phyloP scores from a whole-genome alignment of 2,329 filamentous ascomycete genomes.

The Penicillium psychrosexuale region DNA sequence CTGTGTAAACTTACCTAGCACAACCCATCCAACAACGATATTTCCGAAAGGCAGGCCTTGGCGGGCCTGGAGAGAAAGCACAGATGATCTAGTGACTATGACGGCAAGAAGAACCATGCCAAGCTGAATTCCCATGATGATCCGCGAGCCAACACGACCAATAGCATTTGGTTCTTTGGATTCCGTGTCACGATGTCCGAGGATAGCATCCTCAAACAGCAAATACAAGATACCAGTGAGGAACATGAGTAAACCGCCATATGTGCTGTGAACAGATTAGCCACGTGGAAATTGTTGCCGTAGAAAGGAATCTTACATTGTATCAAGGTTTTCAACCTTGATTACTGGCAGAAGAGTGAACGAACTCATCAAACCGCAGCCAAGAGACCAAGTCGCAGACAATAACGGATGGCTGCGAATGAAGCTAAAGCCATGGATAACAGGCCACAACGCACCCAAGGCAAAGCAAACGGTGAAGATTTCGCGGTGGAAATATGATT shows the following conservation, averaged over 20 bases:
- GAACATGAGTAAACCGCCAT: conserved; percentile 76
- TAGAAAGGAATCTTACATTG: conserved; percentile 60
- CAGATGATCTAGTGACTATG: conserved; percentile 80
- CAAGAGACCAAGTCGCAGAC: conserved; percentile 67
- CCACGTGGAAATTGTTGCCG: not conserved
- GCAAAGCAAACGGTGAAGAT: conserved; percentile 80
- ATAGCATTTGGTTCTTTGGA: conserved; percentile 12
- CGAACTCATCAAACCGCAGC: conserved; percentile 78
- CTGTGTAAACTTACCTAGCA: conserved; percentile 58
- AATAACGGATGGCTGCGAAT: conserved; percentile 63
- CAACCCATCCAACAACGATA: conserved; percentile 78
- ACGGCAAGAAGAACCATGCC: conserved; percentile 79
- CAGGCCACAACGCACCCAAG: conserved; percentile 73
- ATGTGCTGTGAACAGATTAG: conserved; percentile 50
- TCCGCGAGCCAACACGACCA: conserved; percentile 36
- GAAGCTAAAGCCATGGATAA: conserved; percentile 70
- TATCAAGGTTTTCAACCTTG: conserved; percentile 72
- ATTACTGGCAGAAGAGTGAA: conserved; percentile 87
- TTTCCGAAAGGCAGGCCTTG: conserved; percentile 82
- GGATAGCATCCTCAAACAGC: conserved; percentile 67
- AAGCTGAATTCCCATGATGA: conserved; percentile 53
- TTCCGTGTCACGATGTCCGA: conserved; percentile 39
- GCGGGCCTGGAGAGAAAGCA: conserved; percentile 79
- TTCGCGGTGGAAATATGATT: conserved; percentile 88
- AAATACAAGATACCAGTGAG: conserved; percentile 74